phyloP scores from a whole-genome alignment of 768 basidiomycete species.

The Trametes punicea region DNA sequence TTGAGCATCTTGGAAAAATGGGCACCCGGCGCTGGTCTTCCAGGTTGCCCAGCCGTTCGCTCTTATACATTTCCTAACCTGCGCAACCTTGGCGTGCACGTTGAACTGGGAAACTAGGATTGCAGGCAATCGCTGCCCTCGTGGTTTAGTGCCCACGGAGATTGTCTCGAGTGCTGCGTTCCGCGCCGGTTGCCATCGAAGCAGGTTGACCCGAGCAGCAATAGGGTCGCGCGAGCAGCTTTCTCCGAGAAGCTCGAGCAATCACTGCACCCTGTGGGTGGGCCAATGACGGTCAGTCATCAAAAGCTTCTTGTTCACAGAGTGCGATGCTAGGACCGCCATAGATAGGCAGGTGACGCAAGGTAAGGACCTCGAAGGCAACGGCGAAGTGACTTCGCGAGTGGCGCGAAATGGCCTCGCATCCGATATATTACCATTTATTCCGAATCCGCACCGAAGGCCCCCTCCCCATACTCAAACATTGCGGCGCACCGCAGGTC shows the following conservation, averaged over 20 bases:
- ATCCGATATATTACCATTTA: conserved; percentile 16
- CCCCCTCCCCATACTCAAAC: not conserved
- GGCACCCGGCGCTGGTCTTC: conserved; percentile 1
- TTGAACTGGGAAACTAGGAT: not conserved
- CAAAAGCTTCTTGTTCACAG: not conserved
- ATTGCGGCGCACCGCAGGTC: conserved; percentile 6
- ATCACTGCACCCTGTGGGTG: not conserved
- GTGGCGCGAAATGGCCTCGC: not conserved
- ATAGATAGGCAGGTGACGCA: conserved; percentile 3
- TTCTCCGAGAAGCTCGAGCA: conserved; percentile 14
- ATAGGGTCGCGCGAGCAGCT: conserved; percentile 5
- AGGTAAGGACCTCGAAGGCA: not conserved
- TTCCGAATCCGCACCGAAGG: conserved; percentile 18
- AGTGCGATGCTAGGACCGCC: not conserved
- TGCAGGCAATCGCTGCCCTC: not conserved
- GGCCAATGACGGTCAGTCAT: not conserved
- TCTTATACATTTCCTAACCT: conserved; percentile 3
- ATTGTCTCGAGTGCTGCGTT: not conserved
- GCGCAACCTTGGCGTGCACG: not conserved
- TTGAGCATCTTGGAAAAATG: conserved; percentile 15
- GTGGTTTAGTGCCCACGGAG: conserved; percentile 4
- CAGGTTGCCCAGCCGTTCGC: not conserved
- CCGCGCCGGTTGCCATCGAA: not conserved
- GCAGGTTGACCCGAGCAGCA: conserved; percentile 3
- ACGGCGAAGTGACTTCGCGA: not conserved